Base-by-base conservation (phyloP, 108 stramenopile genomes). In the Cyclotella kingstonii region DNA sequence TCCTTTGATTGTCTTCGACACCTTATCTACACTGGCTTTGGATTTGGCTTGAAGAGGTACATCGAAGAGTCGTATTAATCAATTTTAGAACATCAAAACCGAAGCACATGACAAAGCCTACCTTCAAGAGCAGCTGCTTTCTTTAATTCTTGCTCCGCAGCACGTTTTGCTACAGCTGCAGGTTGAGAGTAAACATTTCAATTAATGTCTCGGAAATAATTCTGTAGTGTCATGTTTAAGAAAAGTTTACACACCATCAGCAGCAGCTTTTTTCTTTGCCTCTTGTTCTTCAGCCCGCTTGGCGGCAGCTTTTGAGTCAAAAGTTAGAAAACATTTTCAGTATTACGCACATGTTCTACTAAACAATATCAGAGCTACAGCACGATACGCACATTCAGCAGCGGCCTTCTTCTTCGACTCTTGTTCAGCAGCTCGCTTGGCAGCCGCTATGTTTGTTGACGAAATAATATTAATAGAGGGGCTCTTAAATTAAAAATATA, bases 351-450 rank as follows among this genome's bases (percentile, higher is more conserved):
- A n/a, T n/a, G n/a, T n/a, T n/a, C n/a, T n/a, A n/a, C n/a, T n/a
- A n/a, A n/a, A n/a, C n/a, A n/a, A n/a, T n/a, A n/a, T n/a, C n/a
- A n/a, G n/a, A n/a, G n/a, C n/a, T n/a, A n/a, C n/a, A n/a, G n/a
- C n/a, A n/a, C n/a, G n/a, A n/a, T n/a, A n/a, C n/a, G n/a, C n/a
- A n/a, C n/a, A n/a, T n/a, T 54, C 53, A 19, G 53, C 33, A 38
- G 34, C 53, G 27, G 78, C 82, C 34, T 76, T 66, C 48, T 63
- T 53, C 44, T 67, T 53, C n/a, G 69, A 69, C 29, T 66, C 60
- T 42, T 62, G 50, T 40, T 59, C 60, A 9, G 77, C 82, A 42
- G 63, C 68, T 21, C 63, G 63, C 17, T 57, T 43, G 11, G 22
- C 10, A 19, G 41, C 39, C 26, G 41, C 39, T 57, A 56, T 5